Base-by-base conservation (phyloP, 2,329 filamentous ascomycete species). In the Ascochyta koolunga region DNA sequence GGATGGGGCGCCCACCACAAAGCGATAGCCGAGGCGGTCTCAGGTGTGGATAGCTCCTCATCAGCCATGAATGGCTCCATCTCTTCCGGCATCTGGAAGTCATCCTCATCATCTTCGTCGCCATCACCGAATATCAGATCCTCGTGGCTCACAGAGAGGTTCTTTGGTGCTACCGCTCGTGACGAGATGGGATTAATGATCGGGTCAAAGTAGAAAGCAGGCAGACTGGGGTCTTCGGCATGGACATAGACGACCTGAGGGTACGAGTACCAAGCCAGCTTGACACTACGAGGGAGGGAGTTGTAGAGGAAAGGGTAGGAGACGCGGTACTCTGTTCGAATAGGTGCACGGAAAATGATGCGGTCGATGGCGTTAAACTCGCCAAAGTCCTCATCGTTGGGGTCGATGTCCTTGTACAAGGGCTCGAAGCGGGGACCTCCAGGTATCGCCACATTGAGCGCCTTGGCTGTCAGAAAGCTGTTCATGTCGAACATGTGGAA, bases 281-380 rank as follows among this genome's bases (percentile, higher is more conserved):
- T 90, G 25, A 99, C 95, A 69, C 95, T 98, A 67, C 96, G 85
- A 1, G 95, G 96, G 5, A 99, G 82, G 16, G 93, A 96, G 74
- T 99, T 99, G 79, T 99, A 99, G 5, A 99, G 82, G 73, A 89
- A 97, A 0, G 95, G 95, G 73, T 91, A 98, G 0, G 92, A 92
- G 37, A 99, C 95, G 39, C 93, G 87, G 69, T 96, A 97, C 77
- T 99, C 95, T 8, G 93, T 99, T 64, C 93, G 87, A 61, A 98
- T 96, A 0, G 93, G 93, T 40, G 90, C 89, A 61, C 95, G 89
- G 83, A 99, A 99, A 64, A 99, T 99, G 77, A 99, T 99, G 65
- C 96, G 91, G 70, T 99, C 95, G 67, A 99, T 99, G 29, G 95
- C 95, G 71, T 99, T 99, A 82, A 99, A 99, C 76, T 99, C 95